Evolutionary conservation across 768 basidiomycete species (phyloP), one percentile per base, ranked within the genome.

Genomic region (Holtermanniella nyarrowii): DNA sequence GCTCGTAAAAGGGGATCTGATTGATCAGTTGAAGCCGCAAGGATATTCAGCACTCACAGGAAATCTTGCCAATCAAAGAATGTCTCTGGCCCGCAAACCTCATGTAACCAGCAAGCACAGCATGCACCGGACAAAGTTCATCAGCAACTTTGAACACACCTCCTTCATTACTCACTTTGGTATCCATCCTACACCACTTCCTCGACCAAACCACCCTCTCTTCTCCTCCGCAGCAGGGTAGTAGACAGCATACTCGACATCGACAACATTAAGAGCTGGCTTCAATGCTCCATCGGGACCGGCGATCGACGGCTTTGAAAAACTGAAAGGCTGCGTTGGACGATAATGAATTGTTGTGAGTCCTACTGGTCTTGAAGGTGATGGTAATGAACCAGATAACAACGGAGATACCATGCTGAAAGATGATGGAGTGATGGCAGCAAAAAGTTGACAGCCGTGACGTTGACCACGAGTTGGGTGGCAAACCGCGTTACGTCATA

Each of bases 181-280:
- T 26, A 46, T 48, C 26, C 26, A 25, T 22, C 42, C 47, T 7
- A 42, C 46, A 2, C 23, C 46, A n/a, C 24, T 43, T 24, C 44
- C 31, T n/a, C 43, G 42, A 20, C 54, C 24, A 46, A 50, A 55
- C 54, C 49, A 50, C 1, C 48, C 48, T 26, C 24, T 11, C 10
- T 40, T 40, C 20, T 48, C 37, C 26, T 27, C 21, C 25, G 44
- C 37, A 31, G 48, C 49, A 18, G 54, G 54, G 21, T 55, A 55
- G 25, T 41, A 55, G 12, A 55, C 44, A 13, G 48, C 31, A 46
- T 55, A 55, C 26, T 55, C 49, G 31, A 55, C 49, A 44, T 45
- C n/a, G 21, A 48, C 21, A 2, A 55, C 5, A 2, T 48, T 44
- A 4, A 55, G 44, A 12, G 49, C 54, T 0, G 48, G 39, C 22